Conservation (phyloP, 768 basidiomycete species). For the Trametes cubensis region DNA sequence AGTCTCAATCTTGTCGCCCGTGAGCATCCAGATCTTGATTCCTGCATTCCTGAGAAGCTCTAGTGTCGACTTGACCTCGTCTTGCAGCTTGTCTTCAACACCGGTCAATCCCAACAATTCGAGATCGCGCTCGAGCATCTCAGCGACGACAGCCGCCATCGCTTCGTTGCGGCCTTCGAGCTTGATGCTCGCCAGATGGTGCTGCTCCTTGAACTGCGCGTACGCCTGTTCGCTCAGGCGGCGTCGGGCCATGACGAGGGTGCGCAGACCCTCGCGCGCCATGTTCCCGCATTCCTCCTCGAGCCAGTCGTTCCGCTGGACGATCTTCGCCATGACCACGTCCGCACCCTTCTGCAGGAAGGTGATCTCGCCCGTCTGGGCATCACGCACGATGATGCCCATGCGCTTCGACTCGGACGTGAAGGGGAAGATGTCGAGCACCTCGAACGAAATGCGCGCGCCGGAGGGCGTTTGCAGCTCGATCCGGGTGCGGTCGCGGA, state of each 20-base stretch:
- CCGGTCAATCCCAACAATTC: conserved; percentile 94
- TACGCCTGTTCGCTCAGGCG: conserved; percentile 70
- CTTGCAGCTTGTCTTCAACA: conserved; percentile 99
- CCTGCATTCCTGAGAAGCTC: conserved; percentile 94
- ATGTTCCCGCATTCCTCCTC: conserved; percentile 99
- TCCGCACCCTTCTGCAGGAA: conserved; percentile 98
- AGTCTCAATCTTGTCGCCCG: conserved; percentile 99
- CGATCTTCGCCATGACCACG: conserved; percentile 95
- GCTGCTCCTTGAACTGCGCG: conserved; percentile 66
- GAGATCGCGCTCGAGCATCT: conserved; percentile 83
- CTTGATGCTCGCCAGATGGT: conserved; percentile 78
- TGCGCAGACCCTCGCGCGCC: conserved; percentile 94
- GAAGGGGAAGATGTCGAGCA: conserved; percentile 96
- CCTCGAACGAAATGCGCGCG: conserved; percentile 67
- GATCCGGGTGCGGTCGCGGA: conserved; percentile 90
- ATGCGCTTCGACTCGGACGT: conserved; percentile 99
- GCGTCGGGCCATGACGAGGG: conserved; percentile 90
- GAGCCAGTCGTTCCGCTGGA: conserved; percentile 97
- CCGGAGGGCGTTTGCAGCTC: conserved; percentile 77
- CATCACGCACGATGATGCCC: conserved; percentile 93
- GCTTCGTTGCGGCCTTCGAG: conserved; percentile 82
- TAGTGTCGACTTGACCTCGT: conserved; percentile 92
- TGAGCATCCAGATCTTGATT: conserved; percentile 99
- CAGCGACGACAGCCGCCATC: conserved; percentile 71
- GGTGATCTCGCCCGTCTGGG: conserved; percentile 70